A percentile compares a stretch with the other conserved stretches of the same genome.
phyloP scores from a whole-genome alignment of 768 basidiomycete species.

The Coprinopsis strossmayeri region DNA sequence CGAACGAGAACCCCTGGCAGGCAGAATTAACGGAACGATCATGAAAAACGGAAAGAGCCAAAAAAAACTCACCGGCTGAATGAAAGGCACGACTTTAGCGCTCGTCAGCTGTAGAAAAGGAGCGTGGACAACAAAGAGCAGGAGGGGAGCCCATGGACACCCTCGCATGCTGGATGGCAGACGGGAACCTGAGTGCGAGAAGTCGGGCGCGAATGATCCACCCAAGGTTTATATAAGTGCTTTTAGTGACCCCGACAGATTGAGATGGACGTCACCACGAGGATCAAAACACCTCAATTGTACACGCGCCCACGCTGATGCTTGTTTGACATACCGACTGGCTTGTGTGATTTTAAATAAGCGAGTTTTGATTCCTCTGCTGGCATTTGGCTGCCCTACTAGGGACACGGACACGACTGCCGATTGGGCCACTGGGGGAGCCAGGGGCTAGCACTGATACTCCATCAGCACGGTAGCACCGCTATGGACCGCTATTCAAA shows the following conservation, averaged over 20 bases:
- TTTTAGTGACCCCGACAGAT: neutral
- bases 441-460: too few relatives aligned
- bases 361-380: too few relatives aligned
- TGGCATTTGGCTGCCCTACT: too few relatives aligned
- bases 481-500: too few relatives aligned
- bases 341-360: too few relatives aligned
- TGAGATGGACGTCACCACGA: neutral
- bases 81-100: constrained; percentile 20
- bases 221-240: neutral
- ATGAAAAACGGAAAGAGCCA: neutral
- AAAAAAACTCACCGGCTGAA: constrained; percentile 18
- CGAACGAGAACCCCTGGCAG: constrained; percentile 30
- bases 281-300: neutral
- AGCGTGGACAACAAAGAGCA: neutral
- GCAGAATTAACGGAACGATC: constrained; percentile 1
- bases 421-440: too few relatives aligned
- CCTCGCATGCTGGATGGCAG: neutral
- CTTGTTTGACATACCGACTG: neutral
- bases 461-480: too few relatives aligned
- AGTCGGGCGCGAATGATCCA: neutral
- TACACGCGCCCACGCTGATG: neutral
- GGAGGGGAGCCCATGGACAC: neutral
- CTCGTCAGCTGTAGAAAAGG: neutral
- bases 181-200: constrained; percentile 1
- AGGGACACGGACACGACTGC: too few relatives aligned